These are phyloP conservation scores for Croton setiger DNA, from an alignment of 441 rosid species.

Conservation along the genomic window DNA sequence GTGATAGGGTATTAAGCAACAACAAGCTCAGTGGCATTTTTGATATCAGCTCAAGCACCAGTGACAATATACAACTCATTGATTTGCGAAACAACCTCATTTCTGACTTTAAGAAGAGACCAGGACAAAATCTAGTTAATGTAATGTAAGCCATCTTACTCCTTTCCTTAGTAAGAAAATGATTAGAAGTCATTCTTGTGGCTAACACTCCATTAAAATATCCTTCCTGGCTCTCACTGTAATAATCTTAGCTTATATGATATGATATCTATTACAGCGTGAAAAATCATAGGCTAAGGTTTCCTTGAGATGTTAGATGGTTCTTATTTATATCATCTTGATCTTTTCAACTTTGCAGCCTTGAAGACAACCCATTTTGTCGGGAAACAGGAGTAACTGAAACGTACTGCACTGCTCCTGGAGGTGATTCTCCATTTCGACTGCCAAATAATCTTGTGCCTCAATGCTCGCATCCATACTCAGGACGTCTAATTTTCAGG, in stretches of 20 bases:
- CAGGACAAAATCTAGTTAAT: conserved; percentile 12
- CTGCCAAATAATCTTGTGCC: conserved; percentile 42
- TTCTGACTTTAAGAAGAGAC: conserved; percentile 16
- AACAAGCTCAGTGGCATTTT: conserved; percentile 51
- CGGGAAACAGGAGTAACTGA: conserved; percentile 23
- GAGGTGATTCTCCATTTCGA: conserved; percentile 23
- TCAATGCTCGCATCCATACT: conserved; percentile 38
- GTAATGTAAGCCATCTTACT: conserved; percentile 37
- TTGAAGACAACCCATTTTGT: conserved; percentile 56
- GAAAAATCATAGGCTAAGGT: no score
- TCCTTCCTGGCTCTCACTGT: no score
- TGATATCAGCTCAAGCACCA: conserved; percentile 39
- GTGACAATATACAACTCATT: conserved; percentile 41
- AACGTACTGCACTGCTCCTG: conserved; percentile 32
- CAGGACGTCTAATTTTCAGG: conserved; percentile 52
- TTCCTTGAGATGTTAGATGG: background rate
- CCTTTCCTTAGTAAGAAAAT: no score
- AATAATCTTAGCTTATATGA: no score
- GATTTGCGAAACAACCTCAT: conserved; percentile 53
- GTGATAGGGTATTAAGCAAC: conserved; percentile 40
- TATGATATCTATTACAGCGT: no score
- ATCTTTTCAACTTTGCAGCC: conserved; percentile 37
- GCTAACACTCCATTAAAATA: no score
- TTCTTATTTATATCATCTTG: background rate
- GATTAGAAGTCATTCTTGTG: no score